Base-by-base conservation (phyloP, 768 basidiomycete genomes). In the Tremella fuciformis region DNA sequence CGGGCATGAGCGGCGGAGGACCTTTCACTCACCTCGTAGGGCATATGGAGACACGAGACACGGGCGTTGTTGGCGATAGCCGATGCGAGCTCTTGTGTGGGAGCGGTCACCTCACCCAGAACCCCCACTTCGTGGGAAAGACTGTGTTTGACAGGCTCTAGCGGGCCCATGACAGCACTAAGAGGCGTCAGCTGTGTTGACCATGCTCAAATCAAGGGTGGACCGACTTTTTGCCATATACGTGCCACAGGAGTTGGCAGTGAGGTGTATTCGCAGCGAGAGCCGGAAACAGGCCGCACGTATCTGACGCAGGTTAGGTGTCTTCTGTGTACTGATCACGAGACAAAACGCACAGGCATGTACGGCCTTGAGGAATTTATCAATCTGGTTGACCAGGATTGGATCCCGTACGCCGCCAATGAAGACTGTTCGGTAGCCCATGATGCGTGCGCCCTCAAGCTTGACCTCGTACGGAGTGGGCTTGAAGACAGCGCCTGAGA, bases 361-460 rank as follows among this genome's bases (percentile, higher is more conserved):
- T 22, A 21, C 15, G 3, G 24, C 18, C 25, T 11, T 13, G 16
- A 26, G 41, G 37, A 34, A 22, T 19, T n/a, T 38, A 42, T 60
- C 58, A 38, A 60, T 60, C 9, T 47, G 24, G 9, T 44, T 48
- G 19, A 60, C 55, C 42, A 60, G 29, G 39, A 60, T 60, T 3
- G 58, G 58, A 60, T 60, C 58, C 9, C 58, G n/a, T 26, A 60
- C 55, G 39, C 58, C 58, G 29, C 58, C 52, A 13, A 60, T 13
- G 44, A 60, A 60, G 18, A 54, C 53, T 13, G 58, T 55, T 38
- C 41, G 54, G 58, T 19, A 60, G 13, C 58, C 58, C 18, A 54
- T 37, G 24, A 47, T 50, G 13, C 47, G 9, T 22, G 58, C 58
- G 13, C 58, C 58, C 44, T 60, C 58, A 1, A 60, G 46, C 38